These are phyloP conservation scores for Trametes cubensis DNA, from an alignment of 768 basidiomycete species.

Conservation along the genomic window DNA sequence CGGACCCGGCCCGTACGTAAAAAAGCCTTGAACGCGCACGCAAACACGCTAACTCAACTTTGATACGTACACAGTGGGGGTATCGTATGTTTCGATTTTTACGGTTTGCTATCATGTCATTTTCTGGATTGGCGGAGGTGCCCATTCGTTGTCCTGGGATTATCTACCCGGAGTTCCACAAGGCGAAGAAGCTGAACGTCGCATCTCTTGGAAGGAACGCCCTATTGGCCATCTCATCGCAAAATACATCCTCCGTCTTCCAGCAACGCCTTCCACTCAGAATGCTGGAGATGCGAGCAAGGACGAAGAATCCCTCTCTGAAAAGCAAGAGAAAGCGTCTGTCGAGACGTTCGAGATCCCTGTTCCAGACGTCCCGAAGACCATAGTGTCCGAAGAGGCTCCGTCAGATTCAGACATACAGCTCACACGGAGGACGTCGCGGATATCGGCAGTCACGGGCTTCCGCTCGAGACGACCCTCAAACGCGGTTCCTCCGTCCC, in stretches of 20 bases:
- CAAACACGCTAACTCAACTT: neutral
- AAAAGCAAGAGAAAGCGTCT: conserved; percentile 7
- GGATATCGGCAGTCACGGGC: conserved; percentile 22
- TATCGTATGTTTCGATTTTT: conserved; percentile 45
- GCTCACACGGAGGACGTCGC: conserved; percentile 32
- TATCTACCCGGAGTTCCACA: conserved; percentile 38
- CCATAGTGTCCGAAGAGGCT: conserved; percentile 4
- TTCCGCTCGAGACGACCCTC: conserved; percentile 8
- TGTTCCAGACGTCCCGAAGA: neutral
- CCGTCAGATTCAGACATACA: conserved; percentile 32
- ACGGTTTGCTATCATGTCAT: conserved; percentile 43
- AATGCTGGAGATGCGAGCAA: neutral
- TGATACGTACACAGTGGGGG: conserved; percentile 26
- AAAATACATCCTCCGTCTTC: conserved; percentile 23
- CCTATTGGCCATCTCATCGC: conserved; percentile 36
- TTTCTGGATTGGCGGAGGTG: conserved; percentile 43
- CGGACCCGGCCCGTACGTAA: conserved; percentile 42
- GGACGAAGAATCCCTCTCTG: conserved; percentile 9
- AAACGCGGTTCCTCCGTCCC: conserved; percentile 4
- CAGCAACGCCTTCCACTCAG: neutral
- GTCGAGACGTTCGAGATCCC: conserved; percentile 12
- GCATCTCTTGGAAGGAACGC: conserved; percentile 37
- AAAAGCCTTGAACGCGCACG: conserved; percentile 4
- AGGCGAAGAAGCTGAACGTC: conserved; percentile 37
- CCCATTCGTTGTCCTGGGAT: conserved; percentile 39